A percentile compares a stretch with the other conserved stretches of the same genome.
Evolutionary conservation across 257 asterid genomes (phyloP).

Genomic region (Eustoma russellianum): DNA sequence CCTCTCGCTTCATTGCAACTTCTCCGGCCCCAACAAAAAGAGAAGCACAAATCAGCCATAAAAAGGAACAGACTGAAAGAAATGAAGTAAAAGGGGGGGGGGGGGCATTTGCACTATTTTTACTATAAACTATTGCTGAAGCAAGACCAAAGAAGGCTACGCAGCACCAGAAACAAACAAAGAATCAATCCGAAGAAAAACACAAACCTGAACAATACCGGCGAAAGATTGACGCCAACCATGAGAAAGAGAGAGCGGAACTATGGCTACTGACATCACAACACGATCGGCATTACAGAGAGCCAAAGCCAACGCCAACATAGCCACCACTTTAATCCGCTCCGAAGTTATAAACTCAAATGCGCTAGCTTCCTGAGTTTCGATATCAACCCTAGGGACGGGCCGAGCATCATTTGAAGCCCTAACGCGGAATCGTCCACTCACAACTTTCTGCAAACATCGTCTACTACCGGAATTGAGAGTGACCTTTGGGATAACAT

Average conservation of each 20-base stretch:
- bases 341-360: conserved; percentile 91
- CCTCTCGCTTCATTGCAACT: too few species aligned
- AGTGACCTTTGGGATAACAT: background rate
- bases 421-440: conserved; percentile 1
- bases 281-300: conserved; percentile 95
- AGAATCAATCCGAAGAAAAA: background rate
- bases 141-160: too few species aligned
- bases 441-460: conserved; percentile 3
- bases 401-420: conserved; percentile 14
- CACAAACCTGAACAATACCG: conserved; percentile 85
- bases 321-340: conserved; percentile 92
- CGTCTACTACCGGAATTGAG: conserved; percentile 3
- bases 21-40: too few species aligned
- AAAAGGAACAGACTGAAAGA: too few species aligned
- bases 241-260: conserved; percentile 61
- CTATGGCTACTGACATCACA: conserved; percentile 98
- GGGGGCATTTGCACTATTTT: too few species aligned
- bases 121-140: too few species aligned
- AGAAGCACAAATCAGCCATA: too few species aligned
- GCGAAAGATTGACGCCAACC: conserved; percentile 91
- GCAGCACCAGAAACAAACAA: background rate
- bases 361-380: conserved; percentile 32
- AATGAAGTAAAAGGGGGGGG: too few species aligned
- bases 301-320: conserved; percentile 87
- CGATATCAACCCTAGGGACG: conserved; percentile 10